These are phyloP conservation scores for Saccharomyces kudriavzevii DNA, from an alignment of 805 yeast species.

Conservation along the genomic window DNA sequence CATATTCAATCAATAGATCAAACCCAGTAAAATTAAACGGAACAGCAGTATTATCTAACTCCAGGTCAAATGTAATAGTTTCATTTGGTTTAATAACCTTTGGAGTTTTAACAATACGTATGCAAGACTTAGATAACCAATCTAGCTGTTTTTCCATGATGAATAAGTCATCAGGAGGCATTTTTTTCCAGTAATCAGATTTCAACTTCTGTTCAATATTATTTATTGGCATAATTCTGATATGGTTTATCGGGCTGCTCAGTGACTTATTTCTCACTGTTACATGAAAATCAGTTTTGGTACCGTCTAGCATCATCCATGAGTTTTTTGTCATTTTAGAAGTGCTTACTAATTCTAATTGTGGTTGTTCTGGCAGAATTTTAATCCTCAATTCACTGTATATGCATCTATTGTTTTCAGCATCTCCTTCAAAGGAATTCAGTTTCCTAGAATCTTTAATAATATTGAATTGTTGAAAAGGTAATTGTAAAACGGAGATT, in stretches of 20 bases:
- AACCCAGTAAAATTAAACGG: constrained; percentile 19
- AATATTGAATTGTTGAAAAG: constrained; percentile 12
- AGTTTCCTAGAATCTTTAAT: not conserved
- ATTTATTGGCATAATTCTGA: constrained; percentile 16
- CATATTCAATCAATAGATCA: constrained; percentile 23
- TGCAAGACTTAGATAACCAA: constrained; percentile 16
- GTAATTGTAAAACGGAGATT: constrained; percentile 21
- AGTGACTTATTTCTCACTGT: constrained; percentile 24
- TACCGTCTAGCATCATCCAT: constrained; percentile 29
- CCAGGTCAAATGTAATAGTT: constrained; percentile 15
- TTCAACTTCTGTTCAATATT: constrained; percentile 20
- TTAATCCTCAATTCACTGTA: constrained; percentile 8
- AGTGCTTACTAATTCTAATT: constrained; percentile 21
- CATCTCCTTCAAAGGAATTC: not conserved
- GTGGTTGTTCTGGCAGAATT: constrained; percentile 27
- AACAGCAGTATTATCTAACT: constrained; percentile 18
- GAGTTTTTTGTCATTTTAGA: constrained; percentile 19
- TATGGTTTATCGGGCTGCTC: constrained; percentile 18
- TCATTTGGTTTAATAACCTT: constrained; percentile 19
- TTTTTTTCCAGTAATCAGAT: constrained; percentile 24
- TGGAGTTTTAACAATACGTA: constrained; percentile 16
- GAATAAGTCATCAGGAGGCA: constrained; percentile 23
- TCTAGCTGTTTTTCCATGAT: constrained; percentile 20
- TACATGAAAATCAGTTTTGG: constrained; percentile 15
- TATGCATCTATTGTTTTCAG: constrained; percentile 4